phyloP scores from a whole-genome alignment of 2,329 filamentous ascomycete species.

The Aspergillaceae sp. region DNA sequence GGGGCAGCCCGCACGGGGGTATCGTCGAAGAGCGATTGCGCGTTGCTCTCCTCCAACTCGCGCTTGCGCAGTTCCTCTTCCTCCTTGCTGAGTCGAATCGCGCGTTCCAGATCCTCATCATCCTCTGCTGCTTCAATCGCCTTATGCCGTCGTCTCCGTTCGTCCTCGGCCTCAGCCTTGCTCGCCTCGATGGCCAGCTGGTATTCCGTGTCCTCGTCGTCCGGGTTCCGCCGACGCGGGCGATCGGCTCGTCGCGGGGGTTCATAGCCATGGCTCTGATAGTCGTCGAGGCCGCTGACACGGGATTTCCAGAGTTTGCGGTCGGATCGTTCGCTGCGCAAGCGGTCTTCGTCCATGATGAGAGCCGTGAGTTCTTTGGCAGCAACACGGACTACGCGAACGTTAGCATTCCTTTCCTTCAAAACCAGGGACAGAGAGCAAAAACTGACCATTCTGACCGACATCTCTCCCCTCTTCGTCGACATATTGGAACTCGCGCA shows the following conservation, averaged over 20 bases:
- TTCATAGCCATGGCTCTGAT: constrained; percentile 36
- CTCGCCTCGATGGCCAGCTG: constrained; percentile 86
- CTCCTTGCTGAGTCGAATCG: constrained; percentile 90
- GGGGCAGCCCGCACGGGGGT: constrained; percentile 54
- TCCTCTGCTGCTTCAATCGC: constrained; percentile 54
- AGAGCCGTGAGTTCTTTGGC: constrained; percentile 92
- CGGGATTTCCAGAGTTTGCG: constrained; percentile 94
- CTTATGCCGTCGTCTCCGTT: constrained; percentile 61
- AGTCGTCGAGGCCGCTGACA: constrained; percentile 83
- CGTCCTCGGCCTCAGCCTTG: constrained; percentile 90
- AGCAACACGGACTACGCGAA: constrained; percentile 68
- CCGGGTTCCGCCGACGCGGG: constrained; percentile 44
- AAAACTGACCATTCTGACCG: constrained; percentile 76
- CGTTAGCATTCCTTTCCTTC: neutral
- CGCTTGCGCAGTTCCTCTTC: constrained; percentile 75
- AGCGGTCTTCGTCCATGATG: constrained; percentile 84
- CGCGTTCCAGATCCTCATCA: constrained; percentile 88
- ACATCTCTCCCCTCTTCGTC: constrained; percentile 95
- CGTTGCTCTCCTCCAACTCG: constrained; percentile 79
- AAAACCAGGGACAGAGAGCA: constrained; percentile 1
- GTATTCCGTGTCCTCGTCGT: constrained; percentile 81
- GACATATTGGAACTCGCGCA: constrained; percentile 93
- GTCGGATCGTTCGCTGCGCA: constrained; percentile 82
- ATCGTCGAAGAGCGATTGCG: constrained; percentile 82
- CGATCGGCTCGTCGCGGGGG: constrained; percentile 31